Evolutionary conservation across 257 asterid genomes (phyloP), one percentile per base, ranked within the genome.

Genomic region (Orobanche coerulescens): DNA sequence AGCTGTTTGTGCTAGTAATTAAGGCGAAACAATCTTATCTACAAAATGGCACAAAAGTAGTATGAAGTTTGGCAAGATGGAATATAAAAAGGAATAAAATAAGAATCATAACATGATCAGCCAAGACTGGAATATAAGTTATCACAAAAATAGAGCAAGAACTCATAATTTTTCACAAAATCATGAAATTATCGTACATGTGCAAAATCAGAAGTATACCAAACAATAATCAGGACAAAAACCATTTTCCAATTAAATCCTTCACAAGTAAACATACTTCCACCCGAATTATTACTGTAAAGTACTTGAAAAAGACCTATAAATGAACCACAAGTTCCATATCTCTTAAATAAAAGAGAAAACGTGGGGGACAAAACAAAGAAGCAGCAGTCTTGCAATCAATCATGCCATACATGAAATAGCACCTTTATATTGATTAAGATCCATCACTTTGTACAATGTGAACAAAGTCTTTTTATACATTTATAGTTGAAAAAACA

Each of bases 81-180:
- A 31, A 50, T 8, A 10, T 25, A 61, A 61, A 7, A 13, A 19
- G 34, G 36, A 10, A 34, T 7, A 61, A 47, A 68, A 12, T 40
- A 10, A 49, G 37, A 37, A 22, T 36, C 49, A 53, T 11, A 47
- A 63, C 25, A 36, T 37, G 36, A 75, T 18, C 36, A 28, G 55
- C 25, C 51, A 28, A 58, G 37, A 58, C 5, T 26, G 52, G 50
- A 66, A 16, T 46, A 72, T 10, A 60, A 43, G 34, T 33, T 50
- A 34, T 20, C 48, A 28, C 11, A 61, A 14, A n/a, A n/a, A 39
- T 14, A 28, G 40, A 36, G 50, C 12, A 58, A 8, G 16, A 16
- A 16, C 3, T 39, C 19, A 24, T 15, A 26, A 22, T 1, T 57
- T 24, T 44, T n/a, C 44, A 39, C 36, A 57, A 47, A 23, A 13